These are phyloP conservation scores for Tillandsia leiboldiana DNA, from an alignment of 176 grass and related monocot genomes.

Conservation along the genomic window DNA sequence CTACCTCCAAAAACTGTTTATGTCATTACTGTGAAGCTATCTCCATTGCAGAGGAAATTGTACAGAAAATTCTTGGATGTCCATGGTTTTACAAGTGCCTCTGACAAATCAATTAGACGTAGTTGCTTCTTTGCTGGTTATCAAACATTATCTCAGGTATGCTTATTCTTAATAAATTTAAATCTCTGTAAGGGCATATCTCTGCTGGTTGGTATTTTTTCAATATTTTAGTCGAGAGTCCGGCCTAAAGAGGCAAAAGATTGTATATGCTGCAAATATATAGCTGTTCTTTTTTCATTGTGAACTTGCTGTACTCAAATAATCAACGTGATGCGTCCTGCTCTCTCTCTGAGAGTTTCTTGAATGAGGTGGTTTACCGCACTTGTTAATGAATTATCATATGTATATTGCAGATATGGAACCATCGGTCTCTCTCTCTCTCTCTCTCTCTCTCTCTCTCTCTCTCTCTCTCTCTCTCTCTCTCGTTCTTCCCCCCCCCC, in stretches of 20 bases:
- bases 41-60: constrained; percentile 76
- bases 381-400: neutral
- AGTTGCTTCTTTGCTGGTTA: constrained; percentile 90
- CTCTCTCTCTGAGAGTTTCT: neutral
- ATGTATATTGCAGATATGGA: constrained; percentile 70
- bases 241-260: neutral
- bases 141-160: constrained; percentile 79
- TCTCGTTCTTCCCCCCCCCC: no score
- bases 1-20: constrained; percentile 95
- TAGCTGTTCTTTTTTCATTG: neutral
- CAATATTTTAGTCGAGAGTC: neutral
- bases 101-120: constrained; percentile 51
- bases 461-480: no score
- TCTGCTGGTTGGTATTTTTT: neutral
- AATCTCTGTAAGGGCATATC: neutral
- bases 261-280: neutral
- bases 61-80: constrained; percentile 93
- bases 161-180: neutral
- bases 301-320: neutral
- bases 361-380: neutral
- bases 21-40: constrained; percentile 93
- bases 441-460: no score
- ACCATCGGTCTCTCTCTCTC: constrained; percentile 30
- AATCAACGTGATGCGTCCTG: neutral
- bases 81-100: constrained; percentile 70